Evolutionary conservation across 1,284 basidiomycete genomes (phyloP).

Genomic region (Leccinum pachyderme): DNA sequence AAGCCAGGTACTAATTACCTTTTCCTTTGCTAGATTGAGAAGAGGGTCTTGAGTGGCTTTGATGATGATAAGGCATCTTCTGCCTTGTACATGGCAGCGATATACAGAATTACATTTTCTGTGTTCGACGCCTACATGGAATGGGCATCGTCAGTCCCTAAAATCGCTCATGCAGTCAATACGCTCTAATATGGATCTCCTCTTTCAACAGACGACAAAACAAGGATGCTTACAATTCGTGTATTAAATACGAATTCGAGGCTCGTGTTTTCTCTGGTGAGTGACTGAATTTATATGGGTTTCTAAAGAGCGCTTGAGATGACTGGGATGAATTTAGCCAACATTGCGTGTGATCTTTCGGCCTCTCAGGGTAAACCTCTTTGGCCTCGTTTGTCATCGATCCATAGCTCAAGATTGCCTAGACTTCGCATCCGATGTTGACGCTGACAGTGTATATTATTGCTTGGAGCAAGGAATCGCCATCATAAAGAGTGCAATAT

Average conservation of each 20-base stretch:
- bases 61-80: neutral
- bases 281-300: neutral
- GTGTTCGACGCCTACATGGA: slow-evolving; percentile 13
- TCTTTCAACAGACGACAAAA: slow-evolving; percentile 1
- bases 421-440: neutral
- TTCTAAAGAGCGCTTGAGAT: neutral
- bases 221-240: slow-evolving; percentile 11
- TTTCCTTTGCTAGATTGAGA: slow-evolving; percentile 20
- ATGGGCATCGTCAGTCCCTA: slow-evolving; percentile 17
- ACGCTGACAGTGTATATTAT: neutral
- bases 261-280: slow-evolving; percentile 22
- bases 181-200: neutral
- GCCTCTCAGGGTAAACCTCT: slow-evolving; percentile 18
- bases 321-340: slow-evolving; percentile 7
- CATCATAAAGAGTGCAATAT: slow-evolving; percentile 11
- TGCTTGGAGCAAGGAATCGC: slow-evolving; percentile 12
- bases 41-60: slow-evolving; percentile 5
- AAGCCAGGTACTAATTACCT: neutral
- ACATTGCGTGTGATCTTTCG: slow-evolving; percentile 17
- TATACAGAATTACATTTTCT: slow-evolving; percentile 14
- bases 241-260: slow-evolving; percentile 21
- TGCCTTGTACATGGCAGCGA: slow-evolving; percentile 12
- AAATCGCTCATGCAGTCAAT: too few relatives aligned
- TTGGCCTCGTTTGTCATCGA: neutral
- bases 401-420: neutral